phyloP scores from a whole-genome alignment of 2,329 filamentous ascomycete genomes.

The Furcasterigmium sp. region DNA sequence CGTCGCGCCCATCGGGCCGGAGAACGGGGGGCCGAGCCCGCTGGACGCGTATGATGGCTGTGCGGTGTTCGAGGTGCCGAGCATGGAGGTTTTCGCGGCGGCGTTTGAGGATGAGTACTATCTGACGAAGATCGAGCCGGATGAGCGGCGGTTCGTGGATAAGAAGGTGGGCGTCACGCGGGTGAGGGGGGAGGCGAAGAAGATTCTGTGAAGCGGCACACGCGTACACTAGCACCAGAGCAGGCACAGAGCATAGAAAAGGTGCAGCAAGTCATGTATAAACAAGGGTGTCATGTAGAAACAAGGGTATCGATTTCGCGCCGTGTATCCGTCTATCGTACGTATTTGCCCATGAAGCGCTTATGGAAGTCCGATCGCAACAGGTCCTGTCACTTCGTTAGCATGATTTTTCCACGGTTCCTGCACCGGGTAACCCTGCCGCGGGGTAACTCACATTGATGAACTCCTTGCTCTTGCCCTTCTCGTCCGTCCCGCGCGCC shows the following conservation, averaged over 20 bases:
- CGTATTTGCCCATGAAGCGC: constrained; percentile 80
- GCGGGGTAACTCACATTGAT: constrained; percentile 78
- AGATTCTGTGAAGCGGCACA: constrained; percentile 9
- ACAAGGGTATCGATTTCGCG: background rate
- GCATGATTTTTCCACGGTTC: background rate
- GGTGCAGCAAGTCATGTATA: too few species aligned
- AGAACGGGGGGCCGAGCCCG: constrained; percentile 7
- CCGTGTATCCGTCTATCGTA: constrained; percentile 34
- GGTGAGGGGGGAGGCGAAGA: constrained; percentile 13
- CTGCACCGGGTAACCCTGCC: background rate
- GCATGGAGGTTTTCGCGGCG: constrained; percentile 17
- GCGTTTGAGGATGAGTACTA: constrained; percentile 25
- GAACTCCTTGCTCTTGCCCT: constrained; percentile 85
- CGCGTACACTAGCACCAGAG: too few species aligned
- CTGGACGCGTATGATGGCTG: constrained; percentile 22
- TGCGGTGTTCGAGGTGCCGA: constrained; percentile 21
- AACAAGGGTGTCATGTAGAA: too few species aligned
- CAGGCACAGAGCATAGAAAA: too few species aligned
- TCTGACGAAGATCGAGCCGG: constrained; percentile 19
- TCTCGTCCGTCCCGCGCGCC: constrained; percentile 88
- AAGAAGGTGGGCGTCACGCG: constrained; percentile 18
- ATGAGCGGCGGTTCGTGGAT: constrained; percentile 22
- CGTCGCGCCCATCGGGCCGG: constrained; percentile 11
- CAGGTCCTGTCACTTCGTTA: constrained; percentile 56
- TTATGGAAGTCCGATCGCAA: constrained; percentile 96